These are phyloP conservation scores for Barbarea vulgaris DNA, from an alignment of 345 rosid species.

Conservation along the genomic window DNA sequence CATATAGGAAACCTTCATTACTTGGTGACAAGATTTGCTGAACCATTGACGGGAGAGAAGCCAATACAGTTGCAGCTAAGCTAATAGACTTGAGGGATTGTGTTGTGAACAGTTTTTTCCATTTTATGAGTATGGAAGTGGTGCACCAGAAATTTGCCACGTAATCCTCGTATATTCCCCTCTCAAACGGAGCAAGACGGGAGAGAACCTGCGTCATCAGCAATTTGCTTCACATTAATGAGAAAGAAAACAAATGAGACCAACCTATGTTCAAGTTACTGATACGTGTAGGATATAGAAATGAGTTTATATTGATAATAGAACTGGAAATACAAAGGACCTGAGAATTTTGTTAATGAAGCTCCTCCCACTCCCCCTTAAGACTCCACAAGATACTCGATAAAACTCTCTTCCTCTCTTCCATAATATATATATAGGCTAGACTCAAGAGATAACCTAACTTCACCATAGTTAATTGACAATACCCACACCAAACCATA, in stretches of 20 bases:
- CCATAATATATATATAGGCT: too few species aligned
- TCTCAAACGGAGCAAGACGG: constrained; percentile 95
- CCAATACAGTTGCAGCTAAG: constrained; percentile 61
- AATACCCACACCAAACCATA: too few species aligned
- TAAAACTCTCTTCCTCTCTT: too few species aligned
- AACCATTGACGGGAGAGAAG: constrained; percentile 86
- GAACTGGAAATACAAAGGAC: too few species aligned
- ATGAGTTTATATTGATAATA: too few species aligned
- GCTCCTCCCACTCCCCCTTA: too few species aligned
- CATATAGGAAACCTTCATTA: constrained; percentile 76
- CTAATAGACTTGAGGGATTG: constrained; percentile 60
- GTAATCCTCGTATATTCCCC: constrained; percentile 96
- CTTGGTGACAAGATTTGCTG: constrained; percentile 83
- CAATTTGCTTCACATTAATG: constrained; percentile 6
- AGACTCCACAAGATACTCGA: too few species aligned
- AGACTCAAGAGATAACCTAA: too few species aligned
- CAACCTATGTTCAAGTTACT: not conserved
- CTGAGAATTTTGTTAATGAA: too few species aligned
- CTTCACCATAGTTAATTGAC: too few species aligned
- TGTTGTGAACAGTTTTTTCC: constrained; percentile 76
- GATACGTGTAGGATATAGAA: too few species aligned
- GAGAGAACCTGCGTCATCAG: constrained; percentile 64
- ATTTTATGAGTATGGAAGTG: constrained; percentile 72
- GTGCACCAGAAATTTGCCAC: constrained; percentile 98
- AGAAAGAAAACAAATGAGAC: not conserved